A percentile compares a stretch with the other conserved stretches of the same genome.
Evolutionary conservation across 2,329 filamentous ascomycete genomes (phyloP).

Genomic region (Diaporthe helianthi): DNA sequence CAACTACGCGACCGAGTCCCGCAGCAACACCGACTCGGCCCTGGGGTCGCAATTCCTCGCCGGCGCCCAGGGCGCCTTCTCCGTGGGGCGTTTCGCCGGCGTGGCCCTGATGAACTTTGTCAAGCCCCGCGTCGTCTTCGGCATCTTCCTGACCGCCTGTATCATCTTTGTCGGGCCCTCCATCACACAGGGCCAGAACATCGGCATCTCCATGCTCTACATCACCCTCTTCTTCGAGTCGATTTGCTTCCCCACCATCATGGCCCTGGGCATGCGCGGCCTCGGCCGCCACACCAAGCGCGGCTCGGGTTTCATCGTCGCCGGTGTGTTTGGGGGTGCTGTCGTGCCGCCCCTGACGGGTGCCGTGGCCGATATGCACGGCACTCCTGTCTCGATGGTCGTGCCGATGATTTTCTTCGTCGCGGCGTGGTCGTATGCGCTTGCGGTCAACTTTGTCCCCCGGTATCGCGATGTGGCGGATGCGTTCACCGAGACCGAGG

Average conservation of each 20-base stretch:
- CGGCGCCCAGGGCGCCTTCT: constrained; percentile 76
- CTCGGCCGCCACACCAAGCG: constrained; percentile 80
- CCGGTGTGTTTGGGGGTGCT: constrained; percentile 75
- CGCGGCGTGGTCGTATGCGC: constrained; percentile 61
- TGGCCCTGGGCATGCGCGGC: constrained; percentile 77
- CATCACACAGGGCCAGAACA: constrained; percentile 54
- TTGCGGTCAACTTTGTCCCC: constrained; percentile 71
- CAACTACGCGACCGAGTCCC: constrained; percentile 72
- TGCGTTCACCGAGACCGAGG: constrained; percentile 54
- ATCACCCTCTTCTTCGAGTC: constrained; percentile 80
- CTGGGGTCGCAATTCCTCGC: constrained; percentile 73
- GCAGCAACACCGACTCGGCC: constrained; percentile 56
- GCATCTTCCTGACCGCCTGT: constrained; percentile 68
- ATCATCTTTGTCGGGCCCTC: constrained; percentile 67
- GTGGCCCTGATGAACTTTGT: constrained; percentile 71
- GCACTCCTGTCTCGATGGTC: constrained; percentile 69
- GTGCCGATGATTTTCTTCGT: constrained; percentile 69
- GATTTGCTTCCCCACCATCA: constrained; percentile 82
- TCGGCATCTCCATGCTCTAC: constrained; percentile 68
- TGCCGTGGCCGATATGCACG: constrained; percentile 67
- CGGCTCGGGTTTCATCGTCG: constrained; percentile 75
- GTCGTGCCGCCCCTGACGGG: constrained; percentile 76
- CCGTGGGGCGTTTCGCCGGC: constrained; percentile 74
- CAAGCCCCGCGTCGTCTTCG: constrained; percentile 71
- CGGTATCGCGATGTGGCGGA: constrained; percentile 70